Evolutionary conservation across 768 basidiomycete genomes (phyloP), one percentile per base, ranked within the genome.

Genomic region (Naematelia encephala): DNA sequence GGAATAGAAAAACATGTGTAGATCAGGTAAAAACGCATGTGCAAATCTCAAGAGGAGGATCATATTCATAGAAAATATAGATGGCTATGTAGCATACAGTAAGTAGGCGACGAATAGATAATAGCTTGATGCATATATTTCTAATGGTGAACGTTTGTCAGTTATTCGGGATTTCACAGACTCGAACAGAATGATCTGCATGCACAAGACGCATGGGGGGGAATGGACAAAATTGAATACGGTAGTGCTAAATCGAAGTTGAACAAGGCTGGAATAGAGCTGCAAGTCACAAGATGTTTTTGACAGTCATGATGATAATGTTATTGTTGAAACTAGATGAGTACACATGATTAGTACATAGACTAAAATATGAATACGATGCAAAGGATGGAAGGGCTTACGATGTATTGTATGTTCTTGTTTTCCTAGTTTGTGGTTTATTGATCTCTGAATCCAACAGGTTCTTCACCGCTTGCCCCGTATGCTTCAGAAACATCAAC

Each of bases 401-500:
- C n/a, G n/a, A n/a, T n/a, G n/a, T n/a, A n/a, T n/a, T n/a, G n/a
- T n/a, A n/a, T n/a, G n/a, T n/a, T n/a, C n/a, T n/a, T n/a, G n/a
- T n/a, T n/a, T n/a, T n/a, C n/a, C n/a, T n/a, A n/a, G n/a, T n/a
- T n/a, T n/a, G n/a, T n/a, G n/a, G n/a, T n/a, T n/a, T 57, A 27
- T 30, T 62, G 60, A 19, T 54, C 55, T 39, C 51, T 60, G 51
- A 76, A 76, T 1, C 74, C 74, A 10, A 52, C 51, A 4, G 74
- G 74, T 51, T 69, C 72, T n/a, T 47, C 49, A 0, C 63, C 64
- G 22, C 30, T 59, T 10, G 75, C 75, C 10, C 75, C 75, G 55
- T 76, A 74, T 19, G 70, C 70, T 44, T 71, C 70, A 29, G 67
- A 69, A 4, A 76, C 73, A 67, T 76, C 75, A 13, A 54, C 68